Base-by-base conservation (phyloP, 108 stramenopile genomes). In the Pseudonitzschia multiseries region DNA sequence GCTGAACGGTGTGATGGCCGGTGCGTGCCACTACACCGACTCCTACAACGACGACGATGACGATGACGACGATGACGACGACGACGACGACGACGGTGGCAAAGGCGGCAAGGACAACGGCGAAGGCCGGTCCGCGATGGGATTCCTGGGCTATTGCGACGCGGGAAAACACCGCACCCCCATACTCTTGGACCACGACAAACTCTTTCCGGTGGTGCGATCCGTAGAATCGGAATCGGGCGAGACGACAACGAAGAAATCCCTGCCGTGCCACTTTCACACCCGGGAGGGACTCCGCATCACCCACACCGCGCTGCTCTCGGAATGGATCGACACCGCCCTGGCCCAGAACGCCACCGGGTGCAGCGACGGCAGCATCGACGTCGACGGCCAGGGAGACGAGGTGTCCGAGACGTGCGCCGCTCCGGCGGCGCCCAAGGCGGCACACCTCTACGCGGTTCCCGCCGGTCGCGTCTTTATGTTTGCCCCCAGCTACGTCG, bases 401-500 rank as follows among this genome's bases (percentile, higher is more conserved):
- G 31, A 33, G 62, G 44, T 3, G 20, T 42, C 48, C 18, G 68
- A 62, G 26, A 77, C 81, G n/a, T 80, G 81, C 62, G 18, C 31
- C 29, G 24, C 52, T 41, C 0, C 27, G 50, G 24, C 42, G 46
- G 18, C 18, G 8, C 14, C 32, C 70, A 15, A 57, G 22, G n/a
- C n/a, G 9, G 74, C 86, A 69, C 86, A 89, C 71, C 64, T 95
- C 57, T 93, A 96, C 65, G 93, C 93, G 10, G 93, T 94, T 15
- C 90, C 82, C 18, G 95, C 95, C 1, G 95, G 93, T 0, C 76
- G 95, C 20, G 83, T 86, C 28, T 96, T 96, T 72, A 83, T 94
- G 80, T 96, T 94, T 81, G 95, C 93, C 27, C 93, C 95, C 10
- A 71, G 57, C 57, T 82, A 81, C 57, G 84, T 96, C 0, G 95